Percentiles rank a stretch among this genome's conserved stretches.
phyloP scores from a whole-genome alignment of 169 alveolate genomes.

The Plasmodium berghei region DNA sequence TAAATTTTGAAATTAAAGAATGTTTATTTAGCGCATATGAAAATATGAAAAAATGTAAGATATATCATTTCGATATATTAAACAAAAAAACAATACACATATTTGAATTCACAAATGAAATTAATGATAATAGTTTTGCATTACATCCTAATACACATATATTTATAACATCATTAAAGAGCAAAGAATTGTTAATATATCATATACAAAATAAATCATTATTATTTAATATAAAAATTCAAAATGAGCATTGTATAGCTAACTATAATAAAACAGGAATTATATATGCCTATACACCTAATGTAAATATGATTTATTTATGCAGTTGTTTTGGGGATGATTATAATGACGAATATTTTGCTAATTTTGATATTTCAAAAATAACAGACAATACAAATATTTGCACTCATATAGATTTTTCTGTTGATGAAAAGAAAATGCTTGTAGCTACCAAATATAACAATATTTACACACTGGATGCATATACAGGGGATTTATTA shows the following conservation, averaged over 20 bases:
- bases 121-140: constrained; percentile 39
- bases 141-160: constrained; percentile 71
- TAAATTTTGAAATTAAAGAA: constrained; percentile 25
- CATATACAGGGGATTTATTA: constrained; percentile 60
- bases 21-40: constrained; percentile 57
- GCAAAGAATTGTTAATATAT: constrained; percentile 36
- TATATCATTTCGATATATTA: constrained; percentile 47
- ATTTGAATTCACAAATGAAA: constrained; percentile 37
- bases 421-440: constrained; percentile 69
- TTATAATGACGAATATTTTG: constrained; percentile 67
- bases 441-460: constrained; percentile 35
- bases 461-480: constrained; percentile 51
- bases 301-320: constrained; percentile 20
- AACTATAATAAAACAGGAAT: constrained; percentile 60
- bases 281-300: constrained; percentile 55
- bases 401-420: constrained; percentile 56
- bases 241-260: constrained; percentile 47
- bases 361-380: constrained; percentile 58
- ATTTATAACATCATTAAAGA: constrained; percentile 31
- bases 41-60: constrained; percentile 28
- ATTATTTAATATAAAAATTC: constrained; percentile 24
- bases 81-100: constrained; percentile 53
- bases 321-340: constrained; percentile 76
- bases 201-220: constrained; percentile 22
- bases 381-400: constrained; percentile 30